Base-by-base conservation (phyloP, 352 stramenopile species). In the Globisporangium polare region DNA sequence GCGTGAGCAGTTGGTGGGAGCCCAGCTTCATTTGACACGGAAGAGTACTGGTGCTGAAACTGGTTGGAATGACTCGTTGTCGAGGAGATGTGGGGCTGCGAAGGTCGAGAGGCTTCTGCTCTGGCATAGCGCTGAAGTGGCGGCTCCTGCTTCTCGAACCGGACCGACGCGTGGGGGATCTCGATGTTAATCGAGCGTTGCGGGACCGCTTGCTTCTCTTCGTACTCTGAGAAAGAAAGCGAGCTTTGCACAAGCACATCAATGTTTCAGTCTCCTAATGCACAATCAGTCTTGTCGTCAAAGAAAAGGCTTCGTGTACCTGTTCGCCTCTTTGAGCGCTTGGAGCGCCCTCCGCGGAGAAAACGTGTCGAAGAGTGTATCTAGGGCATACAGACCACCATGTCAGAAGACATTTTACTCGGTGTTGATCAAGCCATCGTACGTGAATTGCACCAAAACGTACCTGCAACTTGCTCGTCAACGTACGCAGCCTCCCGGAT, bases 301-400 rank as follows among this genome's bases (percentile, higher is more conserved):
- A 43, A 24, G 6, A 51, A 43, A 24, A 8, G 24, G 27, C 22
- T 18, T 27, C 0, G 33, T 50, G 42, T 59, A 90, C 81, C 72
- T 83, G 52, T 64, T 77, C 12, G 66, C 73, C 62, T 83, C 64
- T 53, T 62, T 67, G 35, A 90, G 62, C 2, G 73, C 68, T 13
- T 67, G 64, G 5, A 89, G 61, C 0, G 77, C 69, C 52, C 67
- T 59, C 1, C 74, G 70, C 13, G 81, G 78, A 12, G 81, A 90
- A 60, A 91, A 91, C 1, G 79, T 83, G 42, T 90, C 71, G 27
- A 78, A 86, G 1, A 90, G 57, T 33, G 65, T 71, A 3, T 88
- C 77, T 86, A 31, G 18, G 33, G 37, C 37, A 43, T 9, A 51
- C 37, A 54, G 10, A 3, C 18, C 3, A 24, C 7, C 29, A 42